Percentiles rank a stretch among this genome's conserved stretches.
These are phyloP conservation scores for Pyrus betulifolia DNA, from an alignment of 306 rosid genomes.

Conservation along the genomic window DNA sequence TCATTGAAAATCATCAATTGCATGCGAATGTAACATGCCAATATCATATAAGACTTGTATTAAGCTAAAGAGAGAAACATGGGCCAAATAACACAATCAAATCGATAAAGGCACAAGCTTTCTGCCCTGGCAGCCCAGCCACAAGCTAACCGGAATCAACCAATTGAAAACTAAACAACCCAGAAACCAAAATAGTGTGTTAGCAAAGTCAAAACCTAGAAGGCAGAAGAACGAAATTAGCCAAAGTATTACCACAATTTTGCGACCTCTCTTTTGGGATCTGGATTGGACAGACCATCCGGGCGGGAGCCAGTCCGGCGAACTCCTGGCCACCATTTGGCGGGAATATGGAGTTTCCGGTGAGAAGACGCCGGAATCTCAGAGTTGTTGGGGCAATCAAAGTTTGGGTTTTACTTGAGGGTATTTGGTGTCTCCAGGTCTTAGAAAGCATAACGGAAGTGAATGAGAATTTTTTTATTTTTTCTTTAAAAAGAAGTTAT, in stretches of 20 bases:
- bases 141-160: neutral
- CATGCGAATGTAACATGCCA: neutral
- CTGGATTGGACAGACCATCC: slow-evolving; percentile 38
- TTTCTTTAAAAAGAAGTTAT: too few relatives aligned
- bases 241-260: slow-evolving; percentile 29
- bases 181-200: neutral
- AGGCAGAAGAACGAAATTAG: neutral
- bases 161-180: neutral
- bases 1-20: neutral
- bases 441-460: neutral
- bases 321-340: slow-evolving; percentile 22
- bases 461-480: too few relatives aligned
- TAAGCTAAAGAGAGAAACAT: neutral
- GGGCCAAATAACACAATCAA: neutral
- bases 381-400: neutral
- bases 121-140: neutral
- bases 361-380: slow-evolving; percentile 17
- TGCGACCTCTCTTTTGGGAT: slow-evolving; percentile 31
- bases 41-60: neutral
- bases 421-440: neutral
- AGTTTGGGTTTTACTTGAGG: neutral
- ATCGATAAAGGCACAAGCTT: neutral
- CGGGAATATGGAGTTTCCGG: neutral
- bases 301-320: slow-evolving; percentile 44
- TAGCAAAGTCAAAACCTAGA: slow-evolving; percentile 2